Evolutionary conservation across 495 filamentous ascomycete species (phyloP).

Genomic region (Hapsidospora chrysogenum): DNA sequence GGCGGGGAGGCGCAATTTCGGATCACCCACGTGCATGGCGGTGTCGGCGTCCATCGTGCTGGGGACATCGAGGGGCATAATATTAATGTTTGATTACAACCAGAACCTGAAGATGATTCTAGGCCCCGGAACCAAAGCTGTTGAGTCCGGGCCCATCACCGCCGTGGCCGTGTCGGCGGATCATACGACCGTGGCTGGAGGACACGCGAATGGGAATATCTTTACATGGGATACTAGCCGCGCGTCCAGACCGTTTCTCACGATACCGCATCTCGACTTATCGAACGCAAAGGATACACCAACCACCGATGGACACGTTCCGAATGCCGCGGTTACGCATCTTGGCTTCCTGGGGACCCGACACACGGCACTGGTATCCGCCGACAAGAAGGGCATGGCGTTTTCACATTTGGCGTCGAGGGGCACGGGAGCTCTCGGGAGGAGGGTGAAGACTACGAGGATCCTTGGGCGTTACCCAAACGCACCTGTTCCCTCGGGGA

Average conservation of each 20-base stretch:
- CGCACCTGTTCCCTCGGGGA: conserved; percentile 30
- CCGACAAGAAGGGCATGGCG: conserved; percentile 89
- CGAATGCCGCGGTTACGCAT: conserved; percentile 63
- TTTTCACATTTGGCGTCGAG: conserved; percentile 93
- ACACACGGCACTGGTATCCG: conserved; percentile 94
- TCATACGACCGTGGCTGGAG: conserved; percentile 75
- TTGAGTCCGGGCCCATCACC: conserved; percentile 79
- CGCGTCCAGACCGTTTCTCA: conserved; percentile 71
- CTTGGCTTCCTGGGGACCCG: conserved; percentile 88
- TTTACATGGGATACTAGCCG: conserved; percentile 91
- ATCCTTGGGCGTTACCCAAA: conserved; percentile 86
- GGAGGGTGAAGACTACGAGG: conserved; percentile 74
- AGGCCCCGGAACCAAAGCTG: conserved; percentile 84
- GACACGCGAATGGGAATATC: conserved; percentile 79
- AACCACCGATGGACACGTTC: conserved; percentile 67
- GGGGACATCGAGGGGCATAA: conserved; percentile 85
- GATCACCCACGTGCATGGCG: conserved; percentile 76
- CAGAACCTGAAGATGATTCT: conserved; percentile 88
- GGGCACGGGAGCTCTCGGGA: conserved; percentile 70
- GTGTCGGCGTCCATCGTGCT: conserved; percentile 81
- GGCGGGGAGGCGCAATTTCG: conserved; percentile 80
- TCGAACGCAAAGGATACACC: conserved; percentile 45
- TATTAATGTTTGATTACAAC: conserved; percentile 91
- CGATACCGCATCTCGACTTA: conserved; percentile 59
- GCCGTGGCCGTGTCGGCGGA: conserved; percentile 85